Evolutionary conservation across 371 early-diverging fungal genomes (phyloP), one percentile per base, ranked within the genome.

Genomic region (Conidiobolus incongruus): DNA sequence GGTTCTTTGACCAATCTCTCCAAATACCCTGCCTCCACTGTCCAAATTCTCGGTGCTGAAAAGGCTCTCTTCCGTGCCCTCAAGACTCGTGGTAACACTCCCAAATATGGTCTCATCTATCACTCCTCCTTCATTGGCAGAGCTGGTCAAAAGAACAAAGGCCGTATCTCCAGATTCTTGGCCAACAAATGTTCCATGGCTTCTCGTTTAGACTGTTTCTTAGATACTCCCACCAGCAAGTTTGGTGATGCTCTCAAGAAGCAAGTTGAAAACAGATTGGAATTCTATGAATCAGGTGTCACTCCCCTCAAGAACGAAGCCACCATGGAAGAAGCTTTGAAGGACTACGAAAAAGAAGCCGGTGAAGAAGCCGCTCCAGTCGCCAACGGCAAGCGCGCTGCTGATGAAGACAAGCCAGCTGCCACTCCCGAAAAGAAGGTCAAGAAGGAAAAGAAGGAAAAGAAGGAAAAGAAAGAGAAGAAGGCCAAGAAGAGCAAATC

Each of bases 11-110:
- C 88, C 40, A 97, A 95, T 68, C 68, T 97, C 36, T 73, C 86
- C 49, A 96, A 97, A 67, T 85, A 80, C 56, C 97, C 99, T 26
- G 91, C 97, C 35, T 88, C 89, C 16, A 99, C 99, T 23, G 77
- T 99, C 23, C 98, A 99, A 70, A 88, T 99, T 52, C 68, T 99
- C 19, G 99, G 99, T 54, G 98, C 99, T 41, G 99, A 99, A 61
- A 96, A 96, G 75, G 94, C 96, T 56, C 71, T 42, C 70, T 77
- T 78, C 72, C 75, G 91, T 50, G 92, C 96, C 5, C 59, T 95
- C 51, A 91, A 89, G 74, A 79, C 82, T 45, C 82, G 88, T 65
- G 68, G 79, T 54, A 77, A 87, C 59, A 95, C 96, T 22, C 96
- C 96, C 51, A 94, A 96, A 66, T 92, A 92, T 58, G 97, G 97